Evolutionary conservation across 2,329 filamentous ascomycete genomes (phyloP).

Genomic region (Emmonsia crescens): DNA sequence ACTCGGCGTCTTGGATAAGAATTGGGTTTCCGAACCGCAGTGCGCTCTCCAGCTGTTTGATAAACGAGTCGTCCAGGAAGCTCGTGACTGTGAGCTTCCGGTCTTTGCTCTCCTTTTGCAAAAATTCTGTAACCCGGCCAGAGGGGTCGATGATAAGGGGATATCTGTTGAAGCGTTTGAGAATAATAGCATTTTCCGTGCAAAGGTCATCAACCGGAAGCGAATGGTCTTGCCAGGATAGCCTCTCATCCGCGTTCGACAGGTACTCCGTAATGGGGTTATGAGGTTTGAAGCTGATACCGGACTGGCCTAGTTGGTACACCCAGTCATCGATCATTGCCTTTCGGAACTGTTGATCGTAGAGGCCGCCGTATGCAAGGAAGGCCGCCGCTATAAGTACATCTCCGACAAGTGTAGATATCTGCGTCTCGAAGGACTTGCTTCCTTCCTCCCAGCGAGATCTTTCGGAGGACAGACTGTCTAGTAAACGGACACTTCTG

Average conservation of each 20-base stretch:
- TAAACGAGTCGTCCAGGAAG: slow-evolving; percentile 95
- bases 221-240: slow-evolving; percentile 89
- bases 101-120: slow-evolving; percentile 90
- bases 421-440: slow-evolving; percentile 96
- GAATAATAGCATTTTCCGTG: slow-evolving; percentile 95
- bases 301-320: slow-evolving; percentile 84
- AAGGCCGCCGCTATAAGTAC: slow-evolving; percentile 95
- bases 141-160: slow-evolving; percentile 97
- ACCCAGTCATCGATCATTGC: slow-evolving; percentile 97
- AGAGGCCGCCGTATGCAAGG: slow-evolving; percentile 90
- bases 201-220: slow-evolving; percentile 94
- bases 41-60: slow-evolving; percentile 94
- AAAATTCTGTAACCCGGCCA: slow-evolving; percentile 83
- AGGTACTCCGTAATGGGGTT: slow-evolving; percentile 95
- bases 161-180: slow-evolving; percentile 97
- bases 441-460: slow-evolving; percentile 93
- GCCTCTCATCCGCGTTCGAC: slow-evolving; percentile 87
- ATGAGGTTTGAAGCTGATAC: slow-evolving; percentile 81
- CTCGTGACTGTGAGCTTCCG: slow-evolving; percentile 91
- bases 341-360: slow-evolving; percentile 96
- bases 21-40: slow-evolving; percentile 97
- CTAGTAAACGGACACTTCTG: slow-evolving; percentile 83
- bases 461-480: slow-evolving; percentile 89
- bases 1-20: slow-evolving; percentile 94
- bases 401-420: slow-evolving; percentile 90